These are phyloP conservation scores for Erigeron canadensis DNA, from an alignment of 129 eudicot genomes.

Conservation along the genomic window DNA sequence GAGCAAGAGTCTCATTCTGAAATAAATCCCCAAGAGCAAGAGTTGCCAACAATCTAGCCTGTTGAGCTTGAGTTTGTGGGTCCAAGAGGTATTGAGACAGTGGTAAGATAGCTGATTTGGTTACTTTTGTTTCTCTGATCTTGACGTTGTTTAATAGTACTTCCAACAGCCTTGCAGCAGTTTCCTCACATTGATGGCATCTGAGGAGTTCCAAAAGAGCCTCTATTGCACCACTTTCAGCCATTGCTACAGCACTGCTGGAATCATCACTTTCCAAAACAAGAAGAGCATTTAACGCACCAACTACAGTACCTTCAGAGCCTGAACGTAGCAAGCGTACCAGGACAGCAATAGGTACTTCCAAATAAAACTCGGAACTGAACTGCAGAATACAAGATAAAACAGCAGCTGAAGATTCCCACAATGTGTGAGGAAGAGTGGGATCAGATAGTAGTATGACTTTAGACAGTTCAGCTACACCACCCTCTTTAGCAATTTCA, in stretches of 20 bases:
- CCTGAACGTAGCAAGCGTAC: conserved; percentile 93
- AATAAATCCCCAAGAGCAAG: conserved; percentile 98
- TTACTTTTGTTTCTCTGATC: conserved; percentile 84
- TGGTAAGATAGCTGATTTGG: conserved; percentile 81
- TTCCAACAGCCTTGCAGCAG: conserved; percentile 92
- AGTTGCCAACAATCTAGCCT: conserved; percentile 87
- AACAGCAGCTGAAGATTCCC: conserved; percentile 96
- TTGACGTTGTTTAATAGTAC: conserved; percentile 81
- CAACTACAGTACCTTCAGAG: conserved; percentile 69
- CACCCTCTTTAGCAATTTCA: conserved; percentile 98
- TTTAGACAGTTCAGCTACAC: conserved; percentile 88
- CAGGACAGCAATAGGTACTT: conserved; percentile 96
- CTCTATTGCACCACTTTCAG: conserved; percentile 97
- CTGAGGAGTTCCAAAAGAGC: conserved; percentile 91
- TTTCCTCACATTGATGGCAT: conserved; percentile 90
- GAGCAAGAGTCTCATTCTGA: conserved; percentile 90
- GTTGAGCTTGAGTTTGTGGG: conserved; percentile 98
- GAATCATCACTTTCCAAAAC: conserved; percentile 95
- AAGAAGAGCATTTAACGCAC: conserved; percentile 88
- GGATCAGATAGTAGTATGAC: conserved; percentile 84
- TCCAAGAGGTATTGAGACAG: conserved; percentile 94
- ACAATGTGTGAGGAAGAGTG: conserved; percentile 79
- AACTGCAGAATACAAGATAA: conserved; percentile 83
- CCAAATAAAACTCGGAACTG: conserved; percentile 90
- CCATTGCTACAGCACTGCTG: conserved; percentile 92